Conservation (phyloP, 176 grass and related monocot genomes). For the Themeda triandra region DNA sequence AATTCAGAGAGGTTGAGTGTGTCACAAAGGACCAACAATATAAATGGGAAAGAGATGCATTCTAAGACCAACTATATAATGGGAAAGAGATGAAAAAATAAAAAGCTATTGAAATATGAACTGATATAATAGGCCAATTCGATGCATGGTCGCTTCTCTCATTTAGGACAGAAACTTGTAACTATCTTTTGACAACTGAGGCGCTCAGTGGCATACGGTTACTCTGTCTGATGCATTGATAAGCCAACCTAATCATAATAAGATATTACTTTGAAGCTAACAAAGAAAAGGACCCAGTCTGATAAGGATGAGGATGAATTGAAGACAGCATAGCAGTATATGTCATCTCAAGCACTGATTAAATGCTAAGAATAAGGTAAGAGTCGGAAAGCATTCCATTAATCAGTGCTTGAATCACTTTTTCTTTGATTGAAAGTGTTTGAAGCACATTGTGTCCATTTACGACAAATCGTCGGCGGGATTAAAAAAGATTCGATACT, state of each 20-base stretch:
- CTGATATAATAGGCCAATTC: background rate
- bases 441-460: background rate
- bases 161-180: background rate
- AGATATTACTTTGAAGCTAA: background rate
- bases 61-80: background rate
- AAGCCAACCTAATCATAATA: background rate
- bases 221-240: background rate
- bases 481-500: background rate
- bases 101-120: background rate
- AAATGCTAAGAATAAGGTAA: background rate
- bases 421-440: background rate
- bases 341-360: background rate
- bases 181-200: background rate
- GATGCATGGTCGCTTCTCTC: background rate
- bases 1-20: background rate
- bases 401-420: background rate
- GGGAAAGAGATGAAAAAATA: background rate
- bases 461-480: background rate
- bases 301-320: background rate
- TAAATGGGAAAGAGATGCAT: background rate
- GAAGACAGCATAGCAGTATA: background rate
- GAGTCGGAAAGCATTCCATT: background rate
- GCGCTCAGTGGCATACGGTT: background rate
- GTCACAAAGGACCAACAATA: background rate
- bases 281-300: background rate